phyloP scores from a whole-genome alignment of 768 basidiomycete species.

The Naganishia onofrii region DNA sequence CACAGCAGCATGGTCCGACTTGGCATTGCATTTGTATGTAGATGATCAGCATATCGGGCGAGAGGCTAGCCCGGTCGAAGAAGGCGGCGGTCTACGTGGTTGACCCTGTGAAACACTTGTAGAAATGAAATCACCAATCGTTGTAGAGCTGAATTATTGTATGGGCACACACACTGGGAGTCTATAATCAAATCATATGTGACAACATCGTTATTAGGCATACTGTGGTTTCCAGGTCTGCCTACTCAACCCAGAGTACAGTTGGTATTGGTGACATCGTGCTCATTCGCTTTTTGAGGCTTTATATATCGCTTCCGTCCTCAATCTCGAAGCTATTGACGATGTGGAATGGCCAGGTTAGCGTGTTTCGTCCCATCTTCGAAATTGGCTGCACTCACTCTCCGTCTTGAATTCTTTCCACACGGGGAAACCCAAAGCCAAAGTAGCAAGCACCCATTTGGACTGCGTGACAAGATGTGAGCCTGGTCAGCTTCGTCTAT shows the following conservation, averaged over 20 bases:
- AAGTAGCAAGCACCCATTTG: constrained; percentile 12
- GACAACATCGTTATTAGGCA: neutral
- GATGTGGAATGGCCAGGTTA: neutral
- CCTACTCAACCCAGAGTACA: too few relatives aligned
- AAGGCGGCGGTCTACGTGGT: neutral
- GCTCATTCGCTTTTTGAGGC: constrained; percentile 30
- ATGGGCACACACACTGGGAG: neutral
- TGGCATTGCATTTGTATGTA: neutral
- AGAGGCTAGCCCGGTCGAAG: neutral
- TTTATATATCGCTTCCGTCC: constrained; percentile 26
- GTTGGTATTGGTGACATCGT: neutral
- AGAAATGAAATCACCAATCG: neutral
- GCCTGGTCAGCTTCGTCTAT: neutral
- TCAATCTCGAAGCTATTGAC: constrained; percentile 23
- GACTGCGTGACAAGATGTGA: neutral
- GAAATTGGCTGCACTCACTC: neutral
- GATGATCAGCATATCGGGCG: neutral
- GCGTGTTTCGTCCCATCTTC: too few relatives aligned
- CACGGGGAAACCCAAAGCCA: constrained; percentile 1
- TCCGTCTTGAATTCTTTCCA: constrained; percentile 19
- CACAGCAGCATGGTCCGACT: neutral
- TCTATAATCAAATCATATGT: constrained; percentile 4
- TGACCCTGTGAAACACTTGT: neutral
- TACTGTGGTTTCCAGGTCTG: too few relatives aligned
- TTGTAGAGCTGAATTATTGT: constrained; percentile 19